A percentile compares a stretch with the other conserved stretches of the same genome.
Conservation (phyloP, 257 asterid genomes). For the Capsicum baccatum region DNA sequence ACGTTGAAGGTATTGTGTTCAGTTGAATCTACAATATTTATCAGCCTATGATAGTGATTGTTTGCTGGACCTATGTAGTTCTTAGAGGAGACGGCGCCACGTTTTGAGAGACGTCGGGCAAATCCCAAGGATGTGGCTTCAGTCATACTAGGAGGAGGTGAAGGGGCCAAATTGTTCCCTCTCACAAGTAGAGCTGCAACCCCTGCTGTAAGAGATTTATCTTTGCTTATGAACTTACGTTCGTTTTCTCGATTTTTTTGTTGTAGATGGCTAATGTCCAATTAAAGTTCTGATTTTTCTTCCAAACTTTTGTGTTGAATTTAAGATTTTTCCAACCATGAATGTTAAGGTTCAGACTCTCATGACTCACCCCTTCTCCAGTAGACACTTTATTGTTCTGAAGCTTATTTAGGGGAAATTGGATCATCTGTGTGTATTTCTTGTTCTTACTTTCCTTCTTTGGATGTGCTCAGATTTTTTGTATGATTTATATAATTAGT, state of each 20-base stretch:
- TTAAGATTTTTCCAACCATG: no score
- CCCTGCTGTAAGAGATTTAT: slow-evolving; percentile 79
- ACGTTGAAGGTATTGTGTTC: neutral
- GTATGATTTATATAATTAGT: neutral
- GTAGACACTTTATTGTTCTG: no score
- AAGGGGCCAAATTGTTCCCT: slow-evolving; percentile 88
- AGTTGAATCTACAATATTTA: neutral
- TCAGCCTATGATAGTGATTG: neutral
- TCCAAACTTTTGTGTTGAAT: neutral
- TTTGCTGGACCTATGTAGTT: slow-evolving; percentile 51
- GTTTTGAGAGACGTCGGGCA: slow-evolving; percentile 64
- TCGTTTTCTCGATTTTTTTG: neutral
- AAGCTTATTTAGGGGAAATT: no score
- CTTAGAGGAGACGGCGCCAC: slow-evolving; percentile 50
- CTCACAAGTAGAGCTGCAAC: slow-evolving; percentile 90
- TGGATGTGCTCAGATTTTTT: neutral
- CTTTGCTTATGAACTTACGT: neutral
- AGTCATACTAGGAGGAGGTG: slow-evolving; percentile 94
- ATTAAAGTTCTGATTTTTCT: neutral
- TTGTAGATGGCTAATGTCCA: neutral
- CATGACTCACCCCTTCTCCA: no score
- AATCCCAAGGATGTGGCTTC: slow-evolving; percentile 92
- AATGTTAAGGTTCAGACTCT: no score
- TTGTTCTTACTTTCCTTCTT: no score
- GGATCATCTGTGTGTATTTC: no score